Evolutionary conservation across 2,329 filamentous ascomycete species (phyloP).

Genomic region (Aspergillus felis): DNA sequence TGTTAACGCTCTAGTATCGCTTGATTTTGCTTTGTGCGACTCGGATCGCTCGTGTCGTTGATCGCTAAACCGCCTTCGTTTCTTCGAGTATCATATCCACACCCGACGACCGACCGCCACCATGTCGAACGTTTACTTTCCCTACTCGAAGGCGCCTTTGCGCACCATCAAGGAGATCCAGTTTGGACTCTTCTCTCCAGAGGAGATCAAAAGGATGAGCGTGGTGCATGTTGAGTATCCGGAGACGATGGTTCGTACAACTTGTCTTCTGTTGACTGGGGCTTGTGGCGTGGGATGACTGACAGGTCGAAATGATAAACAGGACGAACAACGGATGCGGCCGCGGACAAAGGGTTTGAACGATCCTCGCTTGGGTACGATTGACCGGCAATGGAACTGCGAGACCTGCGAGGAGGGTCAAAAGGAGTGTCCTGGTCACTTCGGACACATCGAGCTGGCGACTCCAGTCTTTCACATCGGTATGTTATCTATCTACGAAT

Average conservation of each 20-base stretch:
- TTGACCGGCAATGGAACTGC: conserved; percentile 93
- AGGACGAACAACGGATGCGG: conserved; percentile 84
- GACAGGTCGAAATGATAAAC: conserved; percentile 15
- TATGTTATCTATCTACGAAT: conserved; percentile 29
- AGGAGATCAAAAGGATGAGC: conserved; percentile 99
- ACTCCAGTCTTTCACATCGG: conserved; percentile 89
- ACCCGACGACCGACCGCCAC: conserved; percentile 43
- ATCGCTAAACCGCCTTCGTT: conserved; percentile 3
- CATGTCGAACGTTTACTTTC: conserved; percentile 91
- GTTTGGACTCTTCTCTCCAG: conserved; percentile 94
- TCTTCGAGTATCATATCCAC: conserved; percentile 7
- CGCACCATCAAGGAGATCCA: conserved; percentile 99
- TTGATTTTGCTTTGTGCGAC: conserved; percentile 8
- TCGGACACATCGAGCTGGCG: conserved; percentile 96
- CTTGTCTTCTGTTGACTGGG: conserved; percentile 1
- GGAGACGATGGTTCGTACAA: conserved; percentile 76
- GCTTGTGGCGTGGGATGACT: conserved; percentile 10
- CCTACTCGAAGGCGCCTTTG: conserved; percentile 90
- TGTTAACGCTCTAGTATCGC: conserved; percentile 4
- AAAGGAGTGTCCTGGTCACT: conserved; percentile 94
- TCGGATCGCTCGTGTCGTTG: conserved; percentile 12
- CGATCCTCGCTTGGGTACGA: conserved; percentile 91
- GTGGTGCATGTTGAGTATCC: conserved; percentile 94
- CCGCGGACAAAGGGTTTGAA: conserved; percentile 90
- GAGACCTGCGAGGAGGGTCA: conserved; percentile 95